Evolutionary conservation across 2,329 filamentous ascomycete genomes (phyloP).

Genomic region (Diaporthe batatas): DNA sequence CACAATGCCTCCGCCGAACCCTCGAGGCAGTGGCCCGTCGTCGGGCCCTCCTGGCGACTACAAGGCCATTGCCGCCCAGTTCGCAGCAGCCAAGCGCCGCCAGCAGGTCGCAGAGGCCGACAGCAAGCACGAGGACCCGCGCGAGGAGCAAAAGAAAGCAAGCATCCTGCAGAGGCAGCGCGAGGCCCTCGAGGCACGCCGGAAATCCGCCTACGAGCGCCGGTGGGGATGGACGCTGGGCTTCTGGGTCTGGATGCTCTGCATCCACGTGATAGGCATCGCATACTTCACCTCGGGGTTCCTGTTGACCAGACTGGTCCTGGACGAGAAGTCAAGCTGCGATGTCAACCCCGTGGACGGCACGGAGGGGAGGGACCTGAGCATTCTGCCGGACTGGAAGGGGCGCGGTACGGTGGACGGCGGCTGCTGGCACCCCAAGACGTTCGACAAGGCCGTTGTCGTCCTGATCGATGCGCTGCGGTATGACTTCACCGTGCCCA

Average conservation of each 20-base stretch:
- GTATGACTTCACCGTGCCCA: constrained; percentile 96
- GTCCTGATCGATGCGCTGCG: constrained; percentile 93
- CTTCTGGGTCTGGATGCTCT: constrained; percentile 79
- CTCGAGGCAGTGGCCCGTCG: constrained; percentile 41
- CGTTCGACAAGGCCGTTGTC: constrained; percentile 91
- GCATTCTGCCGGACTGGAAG: constrained; percentile 59
- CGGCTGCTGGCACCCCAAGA: constrained; percentile 97
- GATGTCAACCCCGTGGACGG: constrained; percentile 64
- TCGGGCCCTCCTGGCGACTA: constrained; percentile 58
- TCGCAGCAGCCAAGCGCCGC: constrained; percentile 65
- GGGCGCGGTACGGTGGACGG: constrained; percentile 61
- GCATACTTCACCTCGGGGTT: constrained; percentile 96
- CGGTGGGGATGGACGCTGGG: constrained; percentile 71
- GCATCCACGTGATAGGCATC: constrained; percentile 83
- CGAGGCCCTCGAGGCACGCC: constrained; percentile 60
- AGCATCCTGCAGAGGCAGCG: constrained; percentile 59
- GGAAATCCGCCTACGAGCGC: constrained; percentile 64
- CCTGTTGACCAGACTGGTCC: constrained; percentile 85
- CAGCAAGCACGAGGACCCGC: constrained; percentile 43
- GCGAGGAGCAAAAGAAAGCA: constrained; percentile 49
- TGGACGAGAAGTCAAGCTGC: constrained; percentile 82
- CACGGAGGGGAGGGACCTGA: constrained; percentile 54
- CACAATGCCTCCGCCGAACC: constrained; percentile 49
- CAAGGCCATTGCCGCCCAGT: constrained; percentile 66
- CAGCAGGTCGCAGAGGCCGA: constrained; percentile 59